Base-by-base conservation (phyloP, 129 eudicot genomes). In the Centaurea solstitialis region DNA sequence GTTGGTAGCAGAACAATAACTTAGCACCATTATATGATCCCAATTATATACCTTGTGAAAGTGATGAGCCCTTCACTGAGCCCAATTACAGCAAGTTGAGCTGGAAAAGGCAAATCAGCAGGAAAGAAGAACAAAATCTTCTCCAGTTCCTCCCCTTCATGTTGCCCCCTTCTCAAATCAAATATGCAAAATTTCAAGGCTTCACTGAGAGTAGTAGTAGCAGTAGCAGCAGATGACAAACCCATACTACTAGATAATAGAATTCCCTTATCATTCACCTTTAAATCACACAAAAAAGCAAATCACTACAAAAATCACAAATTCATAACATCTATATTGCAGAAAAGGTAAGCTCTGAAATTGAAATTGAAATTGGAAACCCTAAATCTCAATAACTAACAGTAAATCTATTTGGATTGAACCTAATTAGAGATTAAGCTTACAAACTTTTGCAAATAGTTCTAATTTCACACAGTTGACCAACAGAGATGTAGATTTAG, bases 31-130 rank as follows among this genome's bases (percentile, higher is more conserved):
- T n/a, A n/a, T 57, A 8, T n/a, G 65, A n/a, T 57, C 65, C 65
- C 65, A 57, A 57, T 17, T 57, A 57, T 18, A 57, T 57, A 64
- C 99, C 99, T 93, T 53, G 99, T 96, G 82, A 96, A 96, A 57
- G 97, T 96, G 88, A 96, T 89, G 72, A 96, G 93, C n/a, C 98
- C 99, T 86, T 96, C 99, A 71, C 99, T 93, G 50, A 96, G 98
- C 26, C 99, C 98, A 41, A 91, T 89, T 7, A 96, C 99, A 6
- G 99, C 93, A 70, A 93, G 97, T 79, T 96, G 99, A 7, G 89
- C 80, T 5, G 98, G 68, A 67, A 96, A 76, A 1, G 97, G 93
- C 81, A 93, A 73, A 80, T 96, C 98, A 40, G 92, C 86, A 5
- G 99, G 99, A 62, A 79, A 93, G 83, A 96, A 96, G 84, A 85